A percentile compares a stretch with the other conserved stretches of the same genome.
These are phyloP conservation scores for Sporothrix schenckii DNA, from an alignment of 2,329 filamentous ascomycete genomes.

Conservation along the genomic window DNA sequence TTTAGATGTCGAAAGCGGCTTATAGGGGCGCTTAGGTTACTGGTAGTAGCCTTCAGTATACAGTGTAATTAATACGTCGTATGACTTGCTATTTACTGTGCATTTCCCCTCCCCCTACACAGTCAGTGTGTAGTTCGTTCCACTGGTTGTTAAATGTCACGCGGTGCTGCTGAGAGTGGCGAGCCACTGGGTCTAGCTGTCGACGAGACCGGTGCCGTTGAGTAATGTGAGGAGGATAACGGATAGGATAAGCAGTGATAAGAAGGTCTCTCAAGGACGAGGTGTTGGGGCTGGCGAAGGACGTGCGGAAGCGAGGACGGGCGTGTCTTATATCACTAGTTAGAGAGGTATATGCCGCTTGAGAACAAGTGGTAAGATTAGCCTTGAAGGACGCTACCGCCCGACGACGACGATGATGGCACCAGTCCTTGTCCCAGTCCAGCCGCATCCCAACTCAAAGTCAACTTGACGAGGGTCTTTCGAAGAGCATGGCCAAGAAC, in stretches of 20 bases:
- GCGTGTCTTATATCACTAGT: conserved; percentile 55
- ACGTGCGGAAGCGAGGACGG: conserved; percentile 40
- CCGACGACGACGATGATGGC: too few relatives aligned
- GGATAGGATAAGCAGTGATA: conserved; percentile 50
- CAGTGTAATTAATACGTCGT: too few relatives aligned
- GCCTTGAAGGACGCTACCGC: conserved; percentile 42
- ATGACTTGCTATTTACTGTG: too few relatives aligned
- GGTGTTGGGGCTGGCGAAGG: conserved; percentile 7
- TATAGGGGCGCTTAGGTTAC: too few relatives aligned
- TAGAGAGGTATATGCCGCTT: conserved; percentile 53
- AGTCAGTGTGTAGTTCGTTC: conserved; percentile 52
- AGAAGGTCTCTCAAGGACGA: conserved; percentile 42
- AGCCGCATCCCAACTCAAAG: too few relatives aligned
- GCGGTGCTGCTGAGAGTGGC: conserved; percentile 52
- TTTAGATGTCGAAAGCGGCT: too few relatives aligned
- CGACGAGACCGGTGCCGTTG: conserved; percentile 54
- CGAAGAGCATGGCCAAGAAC: too few relatives aligned
- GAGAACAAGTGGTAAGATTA: conserved; percentile 58
- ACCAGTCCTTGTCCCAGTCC: too few relatives aligned
- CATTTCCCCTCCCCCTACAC: not conserved
- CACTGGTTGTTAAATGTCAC: conserved; percentile 56
- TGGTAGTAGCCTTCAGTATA: too few relatives aligned
- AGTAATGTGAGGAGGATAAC: conserved; percentile 52
- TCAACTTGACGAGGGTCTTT: too few relatives aligned
- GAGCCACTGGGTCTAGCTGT: conserved; percentile 59